A percentile compares a stretch with the other conserved stretches of the same genome.
Evolutionary conservation across 2,329 filamentous ascomycete genomes (phyloP).

Genomic region (Penicillium digitatum): DNA sequence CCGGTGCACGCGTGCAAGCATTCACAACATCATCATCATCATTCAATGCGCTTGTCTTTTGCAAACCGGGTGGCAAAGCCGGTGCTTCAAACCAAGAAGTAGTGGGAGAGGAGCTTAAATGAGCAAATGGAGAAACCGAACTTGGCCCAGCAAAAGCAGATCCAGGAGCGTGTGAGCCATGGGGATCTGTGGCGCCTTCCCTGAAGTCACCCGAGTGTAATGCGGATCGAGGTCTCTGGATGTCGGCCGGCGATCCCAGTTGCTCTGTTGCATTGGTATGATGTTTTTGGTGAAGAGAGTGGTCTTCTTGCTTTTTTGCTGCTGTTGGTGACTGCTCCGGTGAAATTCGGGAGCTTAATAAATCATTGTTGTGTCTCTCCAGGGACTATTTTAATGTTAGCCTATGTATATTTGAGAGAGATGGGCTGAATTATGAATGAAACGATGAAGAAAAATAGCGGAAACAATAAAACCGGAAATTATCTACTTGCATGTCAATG

Average conservation of each 20-base stretch:
- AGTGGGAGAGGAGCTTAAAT: conserved; percentile 50
- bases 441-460: background rate
- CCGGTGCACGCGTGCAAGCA: conserved; percentile 51
- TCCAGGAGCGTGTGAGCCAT: conserved; percentile 22
- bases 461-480: background rate
- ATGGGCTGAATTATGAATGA: background rate
- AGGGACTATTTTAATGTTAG: conserved; percentile 15
- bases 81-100: conserved; percentile 52
- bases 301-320: conserved; percentile 12
- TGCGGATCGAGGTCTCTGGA: conserved; percentile 76
- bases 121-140: conserved; percentile 12
- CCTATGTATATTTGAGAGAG: background rate
- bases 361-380: background rate
- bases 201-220: conserved; percentile 61
- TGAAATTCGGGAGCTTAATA: conserved; percentile 26
- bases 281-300: conserved; percentile 14
- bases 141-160: conserved; percentile 20
- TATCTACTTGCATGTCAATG: background rate
- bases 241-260: conserved; percentile 57
- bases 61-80: conserved; percentile 19
- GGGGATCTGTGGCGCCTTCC: conserved; percentile 37
- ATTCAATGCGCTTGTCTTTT: background rate
- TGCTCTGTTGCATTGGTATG: conserved; percentile 43
- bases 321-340: conserved; percentile 19
- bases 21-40: conserved; percentile 15